A percentile compares a stretch with the other conserved stretches of the same genome.
These are phyloP conservation scores for Scedosporium apiospermum DNA, from an alignment of 2,329 filamentous ascomycete species.

Conservation along the genomic window DNA sequence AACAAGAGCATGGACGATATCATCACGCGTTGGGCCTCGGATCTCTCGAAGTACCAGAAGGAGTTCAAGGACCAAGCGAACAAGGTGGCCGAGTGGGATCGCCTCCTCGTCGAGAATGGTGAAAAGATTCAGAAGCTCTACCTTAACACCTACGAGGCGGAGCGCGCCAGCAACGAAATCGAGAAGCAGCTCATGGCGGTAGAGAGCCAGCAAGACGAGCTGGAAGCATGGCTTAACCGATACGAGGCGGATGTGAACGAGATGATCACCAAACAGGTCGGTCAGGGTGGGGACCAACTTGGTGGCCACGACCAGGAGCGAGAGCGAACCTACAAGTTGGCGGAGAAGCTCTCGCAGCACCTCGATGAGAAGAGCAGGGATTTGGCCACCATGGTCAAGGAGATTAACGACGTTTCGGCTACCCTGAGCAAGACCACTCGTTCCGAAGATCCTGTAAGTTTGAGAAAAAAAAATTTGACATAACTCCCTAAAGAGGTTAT, in stretches of 20 bases:
- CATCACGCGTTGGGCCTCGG: conserved; percentile 91
- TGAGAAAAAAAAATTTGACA: background rate
- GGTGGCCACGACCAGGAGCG: conserved; percentile 90
- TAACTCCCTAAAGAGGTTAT: background rate
- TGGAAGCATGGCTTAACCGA: conserved; percentile 77
- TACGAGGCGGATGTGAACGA: conserved; percentile 90
- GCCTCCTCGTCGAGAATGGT: conserved; percentile 83
- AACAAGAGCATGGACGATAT: conserved; percentile 99
- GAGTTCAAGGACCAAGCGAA: conserved; percentile 87
- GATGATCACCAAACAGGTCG: conserved; percentile 71
- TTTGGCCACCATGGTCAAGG: conserved; percentile 91
- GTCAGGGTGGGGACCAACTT: conserved; percentile 62
- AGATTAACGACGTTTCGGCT: conserved; percentile 90
- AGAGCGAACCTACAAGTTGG: conserved; percentile 90
- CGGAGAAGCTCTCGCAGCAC: conserved; percentile 83
- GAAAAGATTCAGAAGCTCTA: conserved; percentile 94
- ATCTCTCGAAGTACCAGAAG: conserved; percentile 92
- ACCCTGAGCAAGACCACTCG: conserved; percentile 83
- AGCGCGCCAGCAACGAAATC: conserved; percentile 85
- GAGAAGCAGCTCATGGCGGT: conserved; percentile 84
- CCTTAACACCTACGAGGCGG: conserved; percentile 83
- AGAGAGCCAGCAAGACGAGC: conserved; percentile 86
- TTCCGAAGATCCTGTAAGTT: conserved; percentile 73
- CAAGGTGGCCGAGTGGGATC: conserved; percentile 84
- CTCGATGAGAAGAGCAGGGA: conserved; percentile 92